These are phyloP conservation scores for Tetracladium maxilliforme DNA, from an alignment of 2,329 filamentous ascomycete genomes.

Conservation along the genomic window DNA sequence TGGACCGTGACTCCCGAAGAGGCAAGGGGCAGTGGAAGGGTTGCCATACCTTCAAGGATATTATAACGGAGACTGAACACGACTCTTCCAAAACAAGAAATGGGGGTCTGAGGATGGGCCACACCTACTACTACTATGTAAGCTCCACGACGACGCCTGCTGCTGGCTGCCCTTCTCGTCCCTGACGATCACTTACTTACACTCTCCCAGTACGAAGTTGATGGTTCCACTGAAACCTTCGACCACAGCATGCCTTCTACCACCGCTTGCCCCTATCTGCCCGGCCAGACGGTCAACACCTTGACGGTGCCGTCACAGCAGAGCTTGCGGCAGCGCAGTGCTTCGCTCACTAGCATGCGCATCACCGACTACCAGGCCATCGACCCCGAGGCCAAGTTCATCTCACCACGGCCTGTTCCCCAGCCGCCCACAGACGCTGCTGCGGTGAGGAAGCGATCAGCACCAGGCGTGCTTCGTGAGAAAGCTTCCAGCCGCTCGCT, in stretches of 20 bases:
- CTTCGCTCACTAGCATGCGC: conserved; percentile 46
- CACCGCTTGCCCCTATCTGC: conserved; percentile 69
- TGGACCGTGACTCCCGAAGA: conserved; percentile 67
- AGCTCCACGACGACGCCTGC: conserved; percentile 18
- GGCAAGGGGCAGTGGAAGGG: conserved; percentile 71
- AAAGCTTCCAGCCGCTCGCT: conserved; percentile 14
- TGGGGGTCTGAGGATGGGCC: conserved; percentile 81
- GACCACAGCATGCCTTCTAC: conserved; percentile 62
- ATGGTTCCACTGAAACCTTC: conserved; percentile 63
- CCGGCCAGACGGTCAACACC: conserved; percentile 77
- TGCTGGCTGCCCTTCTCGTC: conserved; percentile 2
- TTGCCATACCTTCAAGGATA: conserved; percentile 75
- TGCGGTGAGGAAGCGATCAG: conserved; percentile 13
- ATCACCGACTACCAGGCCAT: conserved; percentile 54
- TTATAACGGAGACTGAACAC: conserved; percentile 78
- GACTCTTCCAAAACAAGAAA: no score
- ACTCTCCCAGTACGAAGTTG: conserved; percentile 57
- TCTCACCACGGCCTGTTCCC: conserved; percentile 47
- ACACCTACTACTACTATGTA: conserved; percentile 93
- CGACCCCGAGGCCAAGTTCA: conserved; percentile 64
- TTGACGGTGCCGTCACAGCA: conserved; percentile 64
- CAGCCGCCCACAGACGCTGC: conserved; percentile 26
- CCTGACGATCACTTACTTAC: conserved; percentile 12
- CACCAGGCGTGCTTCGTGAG: conserved; percentile 8
- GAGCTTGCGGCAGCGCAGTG: conserved; percentile 43